Base-by-base conservation (phyloP, 495 filamentous ascomycete species). In the Podospora sp. region DNA sequence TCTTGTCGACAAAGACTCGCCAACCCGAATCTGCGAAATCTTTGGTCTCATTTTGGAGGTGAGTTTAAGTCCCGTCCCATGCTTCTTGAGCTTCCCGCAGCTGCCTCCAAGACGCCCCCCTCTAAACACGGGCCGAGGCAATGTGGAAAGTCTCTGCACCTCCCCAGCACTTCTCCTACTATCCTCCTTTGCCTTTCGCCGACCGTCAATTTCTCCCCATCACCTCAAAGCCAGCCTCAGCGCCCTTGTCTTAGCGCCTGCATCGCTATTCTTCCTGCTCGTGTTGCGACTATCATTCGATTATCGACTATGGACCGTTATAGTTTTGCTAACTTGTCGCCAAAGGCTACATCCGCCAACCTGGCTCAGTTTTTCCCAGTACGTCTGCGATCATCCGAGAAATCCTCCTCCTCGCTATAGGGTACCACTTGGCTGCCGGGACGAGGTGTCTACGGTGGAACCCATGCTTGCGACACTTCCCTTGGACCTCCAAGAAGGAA, bases 41-140 rank as follows among this genome's bases (percentile, higher is more conserved):
- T 21, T 49, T 33, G 24, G 57, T 63, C 59, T n/a, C 36, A 46
- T 72, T 72, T 77, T 74, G 68, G 69, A 77, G 73, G 75, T 77
- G 25, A 70, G 75, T 67, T 27, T 0, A 22, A 51, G 14, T 46
- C 29, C 64, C 21, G 40, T 59, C 6, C 52, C 52, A 26, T 24
- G 52, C 25, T 14, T 29, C 25, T 9, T 65, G 52, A n/a, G 27
- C 24, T 24, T n/a, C 52, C 49, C 18, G 20, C 24, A 36, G 8
- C 55, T 12, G 18, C 29, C 29, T 59, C 57, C 18, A 33, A 21
- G 29, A 33, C 57, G 25, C 57, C 57, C 11, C 9, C 21, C 26
- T 9, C 9, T 8, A 8, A 60, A 18, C 25, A 16, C 57, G 36
- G 14, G 26, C 24, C 52, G 29, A 33, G 29, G 29, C 8, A 8